A percentile compares a stretch with the other conserved stretches of the same genome.
Evolutionary conservation across 768 basidiomycete species (phyloP).

Genomic region (Pleurotus citrinopileatus): DNA sequence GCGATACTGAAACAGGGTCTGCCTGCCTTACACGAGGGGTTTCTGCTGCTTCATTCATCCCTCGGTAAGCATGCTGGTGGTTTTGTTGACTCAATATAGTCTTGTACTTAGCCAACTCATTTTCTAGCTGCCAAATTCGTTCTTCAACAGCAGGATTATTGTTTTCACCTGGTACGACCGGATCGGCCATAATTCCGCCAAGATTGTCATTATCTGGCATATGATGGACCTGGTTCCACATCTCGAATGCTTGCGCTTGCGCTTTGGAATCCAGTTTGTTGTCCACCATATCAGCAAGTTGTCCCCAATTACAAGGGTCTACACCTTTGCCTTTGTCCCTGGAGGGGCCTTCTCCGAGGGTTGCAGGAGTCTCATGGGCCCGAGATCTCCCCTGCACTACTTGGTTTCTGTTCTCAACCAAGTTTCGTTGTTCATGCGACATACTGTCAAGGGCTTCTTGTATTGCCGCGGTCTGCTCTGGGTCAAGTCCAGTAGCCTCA

Average conservation of each 20-base stretch:
- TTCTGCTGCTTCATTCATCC: not conserved
- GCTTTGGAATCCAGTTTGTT: conserved; percentile 12
- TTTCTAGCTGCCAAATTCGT: not conserved
- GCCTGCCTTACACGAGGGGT: not conserved
- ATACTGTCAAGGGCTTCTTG: not conserved
- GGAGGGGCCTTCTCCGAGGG: conserved; percentile 5
- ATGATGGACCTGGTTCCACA: not conserved
- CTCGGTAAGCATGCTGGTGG: not conserved
- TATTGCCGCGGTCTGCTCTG: not conserved
- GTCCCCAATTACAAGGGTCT: conserved; percentile 24
- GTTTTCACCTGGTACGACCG: not conserved
- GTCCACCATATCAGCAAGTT: conserved; percentile 13
- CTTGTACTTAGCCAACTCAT: not conserved
- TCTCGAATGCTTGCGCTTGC: conserved; percentile 13
- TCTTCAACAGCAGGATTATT: not conserved
- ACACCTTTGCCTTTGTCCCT: conserved; percentile 18
- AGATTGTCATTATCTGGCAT: not conserved
- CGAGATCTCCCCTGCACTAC: not conserved
- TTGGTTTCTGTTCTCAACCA: not conserved
- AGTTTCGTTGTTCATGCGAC: not conserved
- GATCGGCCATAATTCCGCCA: too few species aligned
- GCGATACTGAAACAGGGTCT: not conserved
- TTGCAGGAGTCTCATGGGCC: conserved; percentile 2
- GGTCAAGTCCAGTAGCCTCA: not conserved
- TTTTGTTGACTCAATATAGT: not conserved